These are phyloP conservation scores for Colletotrichum somersetense DNA, from an alignment of 2,329 filamentous ascomycete genomes.

Conservation along the genomic window DNA sequence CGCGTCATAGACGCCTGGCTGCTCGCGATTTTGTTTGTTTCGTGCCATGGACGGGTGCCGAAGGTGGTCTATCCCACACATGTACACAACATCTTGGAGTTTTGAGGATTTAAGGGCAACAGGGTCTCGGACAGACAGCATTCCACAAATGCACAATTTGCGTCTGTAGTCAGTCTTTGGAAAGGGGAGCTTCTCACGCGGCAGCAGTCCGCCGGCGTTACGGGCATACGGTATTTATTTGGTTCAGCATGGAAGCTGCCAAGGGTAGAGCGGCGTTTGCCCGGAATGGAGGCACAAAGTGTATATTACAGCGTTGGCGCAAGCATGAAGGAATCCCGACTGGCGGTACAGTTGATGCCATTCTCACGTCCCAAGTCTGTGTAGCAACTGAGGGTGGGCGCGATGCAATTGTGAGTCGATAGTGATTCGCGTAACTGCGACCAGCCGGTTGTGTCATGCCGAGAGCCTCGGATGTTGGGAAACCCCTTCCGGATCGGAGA, in stretches of 20 bases:
- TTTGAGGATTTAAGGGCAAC: slow-evolving; percentile 18
- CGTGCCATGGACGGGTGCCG: background rate
- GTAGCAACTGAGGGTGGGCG: background rate
- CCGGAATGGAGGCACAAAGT: slow-evolving; percentile 30
- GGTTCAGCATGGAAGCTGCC: slow-evolving; percentile 34
- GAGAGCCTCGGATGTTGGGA: slow-evolving; percentile 17
- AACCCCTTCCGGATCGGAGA: slow-evolving; percentile 6
- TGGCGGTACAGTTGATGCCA: slow-evolving; percentile 22
- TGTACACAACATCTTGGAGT: slow-evolving; percentile 40
- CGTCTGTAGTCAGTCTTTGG: slow-evolving; percentile 15
- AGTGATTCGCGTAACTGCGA: background rate
- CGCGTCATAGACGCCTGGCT: slow-evolving; percentile 50
- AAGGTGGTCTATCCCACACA: background rate
- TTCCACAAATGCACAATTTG: slow-evolving; percentile 8
- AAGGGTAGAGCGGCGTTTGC: slow-evolving; percentile 34
- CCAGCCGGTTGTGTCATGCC: slow-evolving; percentile 7
- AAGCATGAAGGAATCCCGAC: background rate
- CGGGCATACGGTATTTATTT: slow-evolving; percentile 22
- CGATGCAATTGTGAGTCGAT: background rate
- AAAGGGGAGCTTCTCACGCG: slow-evolving; percentile 4
- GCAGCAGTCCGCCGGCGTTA: slow-evolving; percentile 37
- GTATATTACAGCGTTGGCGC: slow-evolving; percentile 33
- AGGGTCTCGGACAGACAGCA: slow-evolving; percentile 15
- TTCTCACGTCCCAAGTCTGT: background rate
- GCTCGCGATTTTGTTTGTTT: slow-evolving; percentile 5